Base-by-base conservation (phyloP, 768 basidiomycete species). In the Lentinula lateritia region DNA sequence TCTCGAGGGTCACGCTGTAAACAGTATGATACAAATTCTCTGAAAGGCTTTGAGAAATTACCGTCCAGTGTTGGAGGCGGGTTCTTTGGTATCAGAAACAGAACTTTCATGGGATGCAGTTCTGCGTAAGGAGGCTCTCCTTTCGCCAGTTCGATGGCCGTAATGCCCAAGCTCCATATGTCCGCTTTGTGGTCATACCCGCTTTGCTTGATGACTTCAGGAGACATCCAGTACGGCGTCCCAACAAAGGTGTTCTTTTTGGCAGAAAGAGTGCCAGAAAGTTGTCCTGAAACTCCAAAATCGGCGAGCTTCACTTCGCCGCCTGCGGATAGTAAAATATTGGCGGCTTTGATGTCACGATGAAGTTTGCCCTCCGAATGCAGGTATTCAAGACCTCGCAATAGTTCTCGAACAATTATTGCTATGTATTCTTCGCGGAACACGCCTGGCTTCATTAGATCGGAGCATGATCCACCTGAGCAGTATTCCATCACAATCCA, bases 401-500 rank as follows among this genome's bases (percentile, higher is more conserved):
- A 80, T 10, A 99, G 82, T 74, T 99, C 97, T 52, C 92, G 85
- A 50, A 93, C 85, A 67, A 99, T 91, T 71, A 98, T 98, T 6
- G 96, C 97, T 66, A 99, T 98, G 69, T 99, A 98, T 70, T 99
- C 97, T 78, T 99, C 97, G 64, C 93, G 82, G 74, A 99, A 98
- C 3, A 94, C 91, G 12, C 97, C 97, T 1, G 96, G 93, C 78
- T 98, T 98, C 93, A 99, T 95, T 95, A 98, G 77, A 79, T 98
- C 96, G 39, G 94, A 95, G 75, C 96, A 98, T 61, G 95, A 97
- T 61, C 97, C 97, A 54, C 96, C 97, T 4, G 95, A 95, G 69
- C 97, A 98, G 72, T 98, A 94, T 92, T 94, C 92, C 95, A 98
- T 98, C 68, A 98, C 92, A 71, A 98, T 99, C 97, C 97, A 99